Evolutionary conservation across 2,329 filamentous ascomycete genomes (phyloP).

Genomic region (Chaetothyriales sp.): DNA sequence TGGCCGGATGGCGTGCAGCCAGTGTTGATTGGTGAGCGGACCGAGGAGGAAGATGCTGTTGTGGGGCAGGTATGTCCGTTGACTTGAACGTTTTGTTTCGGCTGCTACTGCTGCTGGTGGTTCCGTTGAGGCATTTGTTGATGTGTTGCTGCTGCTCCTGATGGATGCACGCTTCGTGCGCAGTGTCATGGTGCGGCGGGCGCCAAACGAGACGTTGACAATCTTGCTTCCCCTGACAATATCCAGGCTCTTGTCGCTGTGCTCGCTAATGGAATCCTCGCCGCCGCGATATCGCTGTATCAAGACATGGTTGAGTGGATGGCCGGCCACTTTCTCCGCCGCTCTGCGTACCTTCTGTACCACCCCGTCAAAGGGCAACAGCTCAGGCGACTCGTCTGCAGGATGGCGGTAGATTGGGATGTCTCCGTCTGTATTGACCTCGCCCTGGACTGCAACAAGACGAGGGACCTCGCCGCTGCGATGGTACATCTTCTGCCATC

Average conservation of each 20-base stretch:
- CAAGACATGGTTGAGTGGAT: conserved; percentile 75
- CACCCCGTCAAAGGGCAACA: conserved; percentile 59
- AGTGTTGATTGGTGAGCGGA: conserved; percentile 62
- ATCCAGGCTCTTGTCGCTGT: conserved; percentile 92
- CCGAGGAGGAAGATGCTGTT: conserved; percentile 81
- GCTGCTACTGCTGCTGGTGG: conserved; percentile 7
- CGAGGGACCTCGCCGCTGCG: conserved; percentile 82
- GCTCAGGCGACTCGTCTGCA: conserved; percentile 66
- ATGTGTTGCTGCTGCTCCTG: conserved; percentile 18
- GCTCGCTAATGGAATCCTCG: conserved; percentile 84
- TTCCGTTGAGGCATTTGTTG: not conserved
- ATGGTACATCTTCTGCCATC: conserved; percentile 86
- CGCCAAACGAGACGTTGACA: conserved; percentile 86
- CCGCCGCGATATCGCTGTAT: conserved; percentile 88
- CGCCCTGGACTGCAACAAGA: conserved; percentile 76
- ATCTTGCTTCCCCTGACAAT: conserved; percentile 69
- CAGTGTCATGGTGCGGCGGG: conserved; percentile 76
- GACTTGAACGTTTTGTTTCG: conserved; percentile 35
- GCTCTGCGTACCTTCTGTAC: conserved; percentile 52
- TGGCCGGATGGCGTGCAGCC: conserved; percentile 81
- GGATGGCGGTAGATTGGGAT: conserved; percentile 92
- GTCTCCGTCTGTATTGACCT: conserved; percentile 47
- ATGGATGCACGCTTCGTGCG: conserved; percentile 48
- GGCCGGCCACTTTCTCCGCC: conserved; percentile 59
- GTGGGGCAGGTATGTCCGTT: conserved; percentile 64